Evolutionary conservation across 495 filamentous ascomycete species (phyloP).

Genomic region (Trichoderma erinaceum): DNA sequence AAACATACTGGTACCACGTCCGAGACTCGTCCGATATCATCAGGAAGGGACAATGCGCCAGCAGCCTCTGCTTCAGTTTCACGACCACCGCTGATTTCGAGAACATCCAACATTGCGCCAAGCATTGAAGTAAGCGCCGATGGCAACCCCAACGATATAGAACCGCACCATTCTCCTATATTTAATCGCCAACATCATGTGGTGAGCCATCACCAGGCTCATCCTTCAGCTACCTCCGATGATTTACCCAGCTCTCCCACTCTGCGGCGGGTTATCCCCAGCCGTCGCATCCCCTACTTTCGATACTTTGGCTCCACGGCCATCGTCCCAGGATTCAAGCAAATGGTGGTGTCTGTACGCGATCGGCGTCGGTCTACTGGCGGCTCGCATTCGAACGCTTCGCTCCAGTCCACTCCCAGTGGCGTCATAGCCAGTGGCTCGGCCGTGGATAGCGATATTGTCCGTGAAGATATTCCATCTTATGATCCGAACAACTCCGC

Average conservation of each 20-base stretch:
- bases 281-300: conserved; percentile 73
- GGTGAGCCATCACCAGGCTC: conserved; percentile 2
- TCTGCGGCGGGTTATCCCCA: conserved; percentile 27
- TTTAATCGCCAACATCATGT: conserved; percentile 17
- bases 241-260: conserved; percentile 13
- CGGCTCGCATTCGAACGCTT: conserved; percentile 34
- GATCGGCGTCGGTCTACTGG: conserved; percentile 40
- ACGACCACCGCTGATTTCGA: conserved; percentile 20
- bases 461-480: conserved; percentile 62
- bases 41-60: background rate
- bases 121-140: background rate
- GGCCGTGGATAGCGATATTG: conserved; percentile 32
- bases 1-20: background rate
- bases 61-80: background rate
- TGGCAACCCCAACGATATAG: background rate
- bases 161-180: background rate
- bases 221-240: background rate
- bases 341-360: conserved; percentile 67
- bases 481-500: conserved; percentile 66
- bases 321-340: conserved; percentile 87
- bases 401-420: conserved; percentile 26
- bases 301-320: conserved; percentile 83
- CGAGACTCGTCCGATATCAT: background rate
- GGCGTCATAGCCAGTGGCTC: conserved; percentile 21
- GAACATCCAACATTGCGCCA: background rate